Conservation (phyloP, 1,139 yeast species). For the Neolecta irregularis region DNA sequence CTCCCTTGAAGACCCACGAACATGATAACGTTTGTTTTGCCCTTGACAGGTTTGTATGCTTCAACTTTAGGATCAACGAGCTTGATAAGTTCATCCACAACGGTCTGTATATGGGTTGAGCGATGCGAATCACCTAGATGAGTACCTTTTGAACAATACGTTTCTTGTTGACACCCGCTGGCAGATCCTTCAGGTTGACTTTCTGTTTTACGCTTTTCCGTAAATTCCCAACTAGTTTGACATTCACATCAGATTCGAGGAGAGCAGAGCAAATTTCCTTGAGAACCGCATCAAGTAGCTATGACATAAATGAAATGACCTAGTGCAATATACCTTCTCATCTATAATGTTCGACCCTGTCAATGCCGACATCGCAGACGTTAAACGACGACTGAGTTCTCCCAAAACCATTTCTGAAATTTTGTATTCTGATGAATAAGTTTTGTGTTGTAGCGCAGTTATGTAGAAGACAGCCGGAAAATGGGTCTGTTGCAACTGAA, state of each 20-base stretch:
- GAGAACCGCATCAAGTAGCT: slow-evolving; percentile 50
- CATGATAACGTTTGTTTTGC: slow-evolving; percentile 64
- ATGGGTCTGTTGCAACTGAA: no score
- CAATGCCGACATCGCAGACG: slow-evolving; percentile 55
- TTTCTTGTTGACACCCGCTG: slow-evolving; percentile 46
- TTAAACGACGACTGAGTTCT: slow-evolving; percentile 79
- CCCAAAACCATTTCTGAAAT: slow-evolving; percentile 66
- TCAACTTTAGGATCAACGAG: slow-evolving; percentile 54
- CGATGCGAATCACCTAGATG: background rate
- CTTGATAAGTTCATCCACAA: slow-evolving; percentile 78
- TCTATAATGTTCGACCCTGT: slow-evolving; percentile 46
- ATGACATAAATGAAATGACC: slow-evolving; percentile 6
- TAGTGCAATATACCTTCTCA: slow-evolving; percentile 27
- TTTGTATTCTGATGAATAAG: background rate
- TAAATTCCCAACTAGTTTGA: slow-evolving; percentile 60
- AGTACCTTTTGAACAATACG: slow-evolving; percentile 54
- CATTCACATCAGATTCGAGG: slow-evolving; percentile 82
- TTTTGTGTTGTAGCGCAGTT: no score
- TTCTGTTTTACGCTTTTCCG: slow-evolving; percentile 56
- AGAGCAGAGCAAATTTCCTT: slow-evolving; percentile 84
- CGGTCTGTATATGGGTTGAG: slow-evolving; percentile 30
- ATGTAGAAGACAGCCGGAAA: no score
- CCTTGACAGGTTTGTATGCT: slow-evolving; percentile 78
- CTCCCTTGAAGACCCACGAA: slow-evolving; percentile 98
- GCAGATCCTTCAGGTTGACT: slow-evolving; percentile 36